Base-by-base conservation (phyloP, 768 basidiomycete species). In the Lactarius hengduanensis region DNA sequence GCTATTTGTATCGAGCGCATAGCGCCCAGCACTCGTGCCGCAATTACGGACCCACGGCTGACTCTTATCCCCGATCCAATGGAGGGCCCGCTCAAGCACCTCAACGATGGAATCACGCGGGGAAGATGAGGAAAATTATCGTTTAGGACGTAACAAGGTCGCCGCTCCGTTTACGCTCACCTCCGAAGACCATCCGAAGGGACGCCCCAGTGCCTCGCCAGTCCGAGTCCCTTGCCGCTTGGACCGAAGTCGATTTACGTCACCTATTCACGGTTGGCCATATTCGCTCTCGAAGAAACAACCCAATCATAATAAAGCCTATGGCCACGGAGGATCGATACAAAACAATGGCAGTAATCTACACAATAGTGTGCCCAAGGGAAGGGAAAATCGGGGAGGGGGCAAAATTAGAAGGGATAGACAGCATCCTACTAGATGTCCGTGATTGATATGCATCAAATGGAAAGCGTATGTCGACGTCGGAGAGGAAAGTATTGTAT, bases 371-470 rank as follows among this genome's bases (percentile, higher is more conserved):
- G 28, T 58, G 58, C 66, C 43, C 63, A 15, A 8, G 59, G 62
- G 45, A 47, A 57, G 30, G 41, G 28, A 64, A 20, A 43, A 53
- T 50, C 6, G 57, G 69, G 61, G 40, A 58, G 40, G 61, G 56
- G 58, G 40, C 61, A 45, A 47, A 50, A 63, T 60, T 64, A 62
- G 50, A 41, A 47, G 47, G 59, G 43, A 62, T 63, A 66, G 58
- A 57, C 67, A 66, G 40, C 54, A 70, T 61, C 67, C 64, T 67
- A 69, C 64, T 67, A 69, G 55, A 70, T 65, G 64, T 68, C 68
- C 62, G 53, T 62, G 58, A 66, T 59, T 66, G 53, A 65, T 64
- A 63, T 53, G 73, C 69, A 73, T 73, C 72, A 73, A 72, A 73
- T 69, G 55, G 62, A 72, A 67, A 70, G 68, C 73, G 69, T 66